Base-by-base conservation (phyloP, 805 yeast species). In the Wickerhamomyces hampshirensis region DNA sequence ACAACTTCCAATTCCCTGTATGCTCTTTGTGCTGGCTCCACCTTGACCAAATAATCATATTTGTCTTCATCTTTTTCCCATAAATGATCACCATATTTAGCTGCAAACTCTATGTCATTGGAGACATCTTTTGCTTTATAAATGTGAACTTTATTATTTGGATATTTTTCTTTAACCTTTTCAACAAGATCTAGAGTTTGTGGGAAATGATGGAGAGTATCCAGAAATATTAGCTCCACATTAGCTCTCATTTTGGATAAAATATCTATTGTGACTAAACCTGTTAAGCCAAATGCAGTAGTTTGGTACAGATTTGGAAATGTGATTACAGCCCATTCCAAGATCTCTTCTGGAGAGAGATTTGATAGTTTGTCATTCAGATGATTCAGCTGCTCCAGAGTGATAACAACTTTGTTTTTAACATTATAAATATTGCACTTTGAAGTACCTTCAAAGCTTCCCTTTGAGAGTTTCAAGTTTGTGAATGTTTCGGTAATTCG, bases 241-340 rank as follows among this genome's bases (percentile, higher is more conserved):
- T 80, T 71, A 30, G 62, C 58, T 40, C 41, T 56, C 31, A 80
- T 49, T 53, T 78, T 75, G 23, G 83, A 71, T 19, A 89, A 60
- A 73, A 89, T 84, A 58, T 89, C 96, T 29, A 85, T 67, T 10
- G 91, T 89, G 21, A 84, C 95, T 40, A 91, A 62, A 0, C 98
- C 98, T 1, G 96, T 85, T 31, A 91, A 69, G 0, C 98, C 98
- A 62, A 91, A 88, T 1, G 98, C 98, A 0, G 98, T 87, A 2
- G 96, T 88, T 61, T 91, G 98, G 53, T 58, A 89, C 26, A 91
- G 65, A 28, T 77, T 69, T 3, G 96, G 96, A 52, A 89, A 80
- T 0, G 95, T 86, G n/a, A 74, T 58, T 12, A 82, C 62, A 0
- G 96, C 76, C 97, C 98, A 91, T 51, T 69, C 65, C 18, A 91